Conservation (phyloP, 2,329 filamentous ascomycete species). For the Colletotrichum eremochloae region DNA sequence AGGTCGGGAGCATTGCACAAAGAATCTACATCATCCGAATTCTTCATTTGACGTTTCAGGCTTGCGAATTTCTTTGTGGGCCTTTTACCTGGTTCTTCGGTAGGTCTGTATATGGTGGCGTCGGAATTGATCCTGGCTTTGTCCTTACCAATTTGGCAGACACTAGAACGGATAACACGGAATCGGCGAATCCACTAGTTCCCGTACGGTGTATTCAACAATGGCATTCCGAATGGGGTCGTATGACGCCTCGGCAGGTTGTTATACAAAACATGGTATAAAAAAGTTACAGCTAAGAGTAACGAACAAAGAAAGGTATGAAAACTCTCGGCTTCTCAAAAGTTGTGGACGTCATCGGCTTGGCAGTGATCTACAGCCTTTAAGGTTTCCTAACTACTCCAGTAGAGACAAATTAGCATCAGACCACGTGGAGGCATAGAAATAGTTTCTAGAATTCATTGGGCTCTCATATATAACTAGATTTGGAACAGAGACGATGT, state of each 20-base stretch:
- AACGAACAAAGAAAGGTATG: neutral
- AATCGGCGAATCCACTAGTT: neutral
- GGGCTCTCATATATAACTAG: neutral
- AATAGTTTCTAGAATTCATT: too few relatives aligned
- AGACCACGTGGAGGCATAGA: neutral
- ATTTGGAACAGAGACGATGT: neutral
- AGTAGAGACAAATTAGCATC: neutral
- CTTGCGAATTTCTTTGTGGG: neutral
- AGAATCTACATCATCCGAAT: neutral
- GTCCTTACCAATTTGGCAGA: neutral
- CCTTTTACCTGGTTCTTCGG: neutral
- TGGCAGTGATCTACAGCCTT: neutral
- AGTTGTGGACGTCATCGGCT: neutral
- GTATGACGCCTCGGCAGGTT: neutral
- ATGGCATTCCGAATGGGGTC: neutral
- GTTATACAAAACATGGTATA: neutral
- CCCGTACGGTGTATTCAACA: too few relatives aligned
- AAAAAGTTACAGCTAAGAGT: neutral
- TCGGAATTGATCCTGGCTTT: constrained; percentile 19
- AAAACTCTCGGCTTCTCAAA: neutral
- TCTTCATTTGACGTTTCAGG: too few relatives aligned
- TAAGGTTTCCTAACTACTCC: neutral
- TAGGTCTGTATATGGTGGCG: neutral
- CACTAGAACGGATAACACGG: constrained; percentile 23
- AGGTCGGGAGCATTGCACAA: neutral